A percentile compares a stretch with the other conserved stretches of the same genome.
These are phyloP conservation scores for Trematosphaeria pertusa DNA, from an alignment of 2,329 filamentous ascomycete species.

Conservation along the genomic window DNA sequence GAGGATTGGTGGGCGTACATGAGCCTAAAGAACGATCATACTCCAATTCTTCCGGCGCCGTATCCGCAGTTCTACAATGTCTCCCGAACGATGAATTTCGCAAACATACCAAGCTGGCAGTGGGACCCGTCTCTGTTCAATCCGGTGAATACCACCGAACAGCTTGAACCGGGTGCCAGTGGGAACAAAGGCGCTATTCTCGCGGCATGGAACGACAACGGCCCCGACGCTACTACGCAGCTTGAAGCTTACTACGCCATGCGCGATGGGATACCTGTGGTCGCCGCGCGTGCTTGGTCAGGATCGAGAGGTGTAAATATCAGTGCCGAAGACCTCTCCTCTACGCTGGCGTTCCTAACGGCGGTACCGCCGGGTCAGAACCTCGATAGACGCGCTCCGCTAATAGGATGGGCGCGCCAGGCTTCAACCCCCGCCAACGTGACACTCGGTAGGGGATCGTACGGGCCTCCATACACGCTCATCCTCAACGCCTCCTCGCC, in stretches of 20 bases:
- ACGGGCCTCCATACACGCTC: slow-evolving; percentile 57
- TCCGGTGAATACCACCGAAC: slow-evolving; percentile 50
- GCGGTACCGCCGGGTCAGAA: slow-evolving; percentile 53
- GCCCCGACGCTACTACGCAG: slow-evolving; percentile 57
- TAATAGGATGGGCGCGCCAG: slow-evolving; percentile 43
- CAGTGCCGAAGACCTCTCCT: slow-evolving; percentile 26
- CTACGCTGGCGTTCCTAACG: slow-evolving; percentile 49
- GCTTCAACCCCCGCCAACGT: slow-evolving; percentile 7
- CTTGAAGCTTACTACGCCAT: slow-evolving; percentile 58
- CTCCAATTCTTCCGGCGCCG: slow-evolving; percentile 53
- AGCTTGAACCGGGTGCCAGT: slow-evolving; percentile 40
- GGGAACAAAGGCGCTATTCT: slow-evolving; percentile 45
- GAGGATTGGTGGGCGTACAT: slow-evolving; percentile 63
- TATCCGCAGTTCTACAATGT: slow-evolving; percentile 58
- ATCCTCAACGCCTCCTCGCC: slow-evolving; percentile 48
- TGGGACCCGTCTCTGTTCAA: slow-evolving; percentile 57
- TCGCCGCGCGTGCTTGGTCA: slow-evolving; percentile 53
- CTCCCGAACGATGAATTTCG: slow-evolving; percentile 55
- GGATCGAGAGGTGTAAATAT: slow-evolving; percentile 48
- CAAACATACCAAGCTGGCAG: slow-evolving; percentile 50
- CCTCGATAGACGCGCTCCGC: slow-evolving; percentile 47
- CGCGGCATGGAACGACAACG: slow-evolving; percentile 59
- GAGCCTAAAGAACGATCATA: slow-evolving; percentile 61
- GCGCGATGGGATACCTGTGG: slow-evolving; percentile 53
- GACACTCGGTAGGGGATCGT: slow-evolving; percentile 48